Evolutionary conservation across 2,329 filamentous ascomycete species (phyloP), one percentile per base, ranked within the genome.

Genomic region (Fusarium agapanthi): DNA sequence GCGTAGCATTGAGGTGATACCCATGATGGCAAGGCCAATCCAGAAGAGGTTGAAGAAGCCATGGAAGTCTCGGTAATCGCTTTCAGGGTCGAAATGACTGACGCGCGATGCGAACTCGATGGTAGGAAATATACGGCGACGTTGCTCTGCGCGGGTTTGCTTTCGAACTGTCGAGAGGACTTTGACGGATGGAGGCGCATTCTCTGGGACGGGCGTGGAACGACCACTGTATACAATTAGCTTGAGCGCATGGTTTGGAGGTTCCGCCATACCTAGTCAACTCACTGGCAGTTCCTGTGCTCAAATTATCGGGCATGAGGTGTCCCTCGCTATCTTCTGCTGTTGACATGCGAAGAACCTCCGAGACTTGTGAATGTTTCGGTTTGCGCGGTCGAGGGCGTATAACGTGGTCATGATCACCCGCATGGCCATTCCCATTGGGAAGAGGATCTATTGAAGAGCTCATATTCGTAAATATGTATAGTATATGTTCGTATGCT

Each of bases 31-130:
- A 67, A 99, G 87, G 15, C 94, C 94, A 73, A 99, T 95, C 96
- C 96, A 99, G 84, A 99, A 99, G 41, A 99, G 89, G 60, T 96
- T 94, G 84, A 98, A 99, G 88, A 99, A 99, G 79, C 96, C 96
- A 77, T 94, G 91, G 81, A 99, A 99, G 82, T 99, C 95, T 78
- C 91, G 91, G 81, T 98, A 95, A 78, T 97, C 95, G 82, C 93
- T 97, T 55, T 90, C 88, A 1, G 95, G 95, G 79, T 99, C 96
- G 80, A 99, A 97, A 83, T 99, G 95, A 24, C 95, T 98, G 28
- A 98, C 92, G 64, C 96, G 92, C 67, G 93, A 92, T 44, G 93
- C 89, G 84, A 95, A 99, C 78, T 97, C 93, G 79, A 97, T 95
- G 28, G 93, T 96, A 28, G 97, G 95, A 81, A 98, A 99, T 75